Evolutionary conservation across 2,329 filamentous ascomycete genomes (phyloP).

Genomic region (Periconia sp.): DNA sequence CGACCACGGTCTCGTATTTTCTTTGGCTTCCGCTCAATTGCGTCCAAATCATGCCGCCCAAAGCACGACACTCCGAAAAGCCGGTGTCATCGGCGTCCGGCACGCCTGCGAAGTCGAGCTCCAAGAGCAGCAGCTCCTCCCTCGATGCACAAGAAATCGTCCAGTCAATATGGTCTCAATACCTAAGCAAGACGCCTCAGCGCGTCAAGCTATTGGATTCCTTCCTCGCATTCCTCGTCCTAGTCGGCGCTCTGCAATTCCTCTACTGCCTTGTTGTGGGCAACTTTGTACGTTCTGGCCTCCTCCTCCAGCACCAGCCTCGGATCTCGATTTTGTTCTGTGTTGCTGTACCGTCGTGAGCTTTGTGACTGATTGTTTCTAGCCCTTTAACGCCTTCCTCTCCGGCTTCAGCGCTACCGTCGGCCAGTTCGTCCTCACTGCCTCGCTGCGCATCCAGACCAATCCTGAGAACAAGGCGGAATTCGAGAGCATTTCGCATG

Average conservation of each 20-base stretch:
- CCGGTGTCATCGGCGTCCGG: slow-evolving; percentile 9
- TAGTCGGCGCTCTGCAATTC: slow-evolving; percentile 90
- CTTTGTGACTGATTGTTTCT: slow-evolving; percentile 8
- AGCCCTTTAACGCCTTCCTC: slow-evolving; percentile 99
- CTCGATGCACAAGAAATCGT: slow-evolving; percentile 64
- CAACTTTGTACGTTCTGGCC: slow-evolving; percentile 77
- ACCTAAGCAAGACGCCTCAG: slow-evolving; percentile 81
- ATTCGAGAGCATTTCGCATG: slow-evolving; percentile 77
- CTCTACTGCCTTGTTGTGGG: slow-evolving; percentile 88
- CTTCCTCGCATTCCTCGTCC: slow-evolving; percentile 86
- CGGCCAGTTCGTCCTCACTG: slow-evolving; percentile 95
- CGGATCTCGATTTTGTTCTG: neutral
- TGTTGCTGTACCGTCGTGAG: too few species aligned
- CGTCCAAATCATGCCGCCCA: slow-evolving; percentile 38
- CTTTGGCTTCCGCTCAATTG: slow-evolving; percentile 5
- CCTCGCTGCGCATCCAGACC: slow-evolving; percentile 89
- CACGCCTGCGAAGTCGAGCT: slow-evolving; percentile 27
- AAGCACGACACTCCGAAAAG: slow-evolving; percentile 28
- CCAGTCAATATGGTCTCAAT: slow-evolving; percentile 75
- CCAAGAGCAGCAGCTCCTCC: slow-evolving; percentile 24
- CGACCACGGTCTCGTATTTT: neutral
- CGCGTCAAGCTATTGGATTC: slow-evolving; percentile 89
- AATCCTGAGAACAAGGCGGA: slow-evolving; percentile 80
- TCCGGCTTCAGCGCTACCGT: slow-evolving; percentile 94
- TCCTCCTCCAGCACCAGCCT: neutral